phyloP scores from a whole-genome alignment of 169 alveolate species.

The Theileria sp. region DNA sequence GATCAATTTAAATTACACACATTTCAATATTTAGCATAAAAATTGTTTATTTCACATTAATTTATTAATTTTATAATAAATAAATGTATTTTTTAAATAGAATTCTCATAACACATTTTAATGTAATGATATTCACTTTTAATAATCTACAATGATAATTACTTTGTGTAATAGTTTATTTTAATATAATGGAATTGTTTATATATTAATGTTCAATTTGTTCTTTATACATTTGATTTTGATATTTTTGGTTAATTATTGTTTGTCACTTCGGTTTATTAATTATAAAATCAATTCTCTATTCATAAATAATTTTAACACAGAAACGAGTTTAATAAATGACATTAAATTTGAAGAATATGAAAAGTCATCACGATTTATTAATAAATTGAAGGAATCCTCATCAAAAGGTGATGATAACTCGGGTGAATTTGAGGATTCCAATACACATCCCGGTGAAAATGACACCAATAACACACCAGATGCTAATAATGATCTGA shows the following conservation, averaged over 20 bases:
- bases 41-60: not conserved
- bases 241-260: not conserved
- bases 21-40: not conserved
- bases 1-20: not conserved
- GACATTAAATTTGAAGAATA: not conserved
- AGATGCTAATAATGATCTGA: not conserved
- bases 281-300: not conserved
- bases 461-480: not conserved
- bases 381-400: not conserved
- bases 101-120: constrained; percentile 9
- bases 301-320: not conserved
- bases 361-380: not conserved
- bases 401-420: not conserved
- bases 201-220: not conserved
- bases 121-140: constrained; percentile 3
- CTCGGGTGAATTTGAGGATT: not conserved
- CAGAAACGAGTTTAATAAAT: not conserved
- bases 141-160: not conserved
- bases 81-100: not conserved
- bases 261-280: not conserved
- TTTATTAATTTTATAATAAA: not conserved
- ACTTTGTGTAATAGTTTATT: constrained; percentile 38
- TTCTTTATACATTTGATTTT: not conserved
- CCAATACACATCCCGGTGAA: not conserved
- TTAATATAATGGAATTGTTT: not conserved